Conservation (phyloP, 768 basidiomycete species). For the Agrocybe chaxingu region DNA sequence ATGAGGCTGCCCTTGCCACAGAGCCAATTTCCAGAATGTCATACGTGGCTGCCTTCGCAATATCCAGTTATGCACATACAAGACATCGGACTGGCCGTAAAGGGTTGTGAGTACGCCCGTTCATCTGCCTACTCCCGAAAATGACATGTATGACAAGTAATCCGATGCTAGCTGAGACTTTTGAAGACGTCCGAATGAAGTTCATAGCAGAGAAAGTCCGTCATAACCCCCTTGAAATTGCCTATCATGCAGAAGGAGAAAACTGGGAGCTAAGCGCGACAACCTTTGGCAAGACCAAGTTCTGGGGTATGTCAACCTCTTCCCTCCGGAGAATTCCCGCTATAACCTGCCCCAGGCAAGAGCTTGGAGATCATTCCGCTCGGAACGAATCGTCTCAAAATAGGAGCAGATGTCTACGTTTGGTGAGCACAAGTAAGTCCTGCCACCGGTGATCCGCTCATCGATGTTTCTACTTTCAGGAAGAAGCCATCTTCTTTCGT, state of each 20-base stretch:
- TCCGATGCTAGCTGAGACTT: slow-evolving; percentile 87
- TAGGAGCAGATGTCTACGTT: slow-evolving; percentile 64
- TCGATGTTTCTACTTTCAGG: slow-evolving; percentile 38
- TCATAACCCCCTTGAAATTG: slow-evolving; percentile 81
- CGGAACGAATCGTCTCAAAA: slow-evolving; percentile 64
- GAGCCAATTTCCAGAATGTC: slow-evolving; percentile 70
- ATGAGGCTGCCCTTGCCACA: slow-evolving; percentile 52
- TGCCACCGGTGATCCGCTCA: slow-evolving; percentile 1
- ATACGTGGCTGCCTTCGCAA: slow-evolving; percentile 80
- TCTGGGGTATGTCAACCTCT: slow-evolving; percentile 69
- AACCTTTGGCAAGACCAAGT: slow-evolving; percentile 82
- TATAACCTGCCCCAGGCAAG: slow-evolving; percentile 54
- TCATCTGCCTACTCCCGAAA: slow-evolving; percentile 5
- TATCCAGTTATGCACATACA: slow-evolving; percentile 82
- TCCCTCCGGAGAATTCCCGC: slow-evolving; percentile 6
- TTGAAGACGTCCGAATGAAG: slow-evolving; percentile 76
- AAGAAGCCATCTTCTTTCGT: slow-evolving; percentile 86
- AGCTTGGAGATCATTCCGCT: slow-evolving; percentile 84
- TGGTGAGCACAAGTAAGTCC: slow-evolving; percentile 47
- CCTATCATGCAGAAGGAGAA: slow-evolving; percentile 79
- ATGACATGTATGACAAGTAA: slow-evolving; percentile 47
- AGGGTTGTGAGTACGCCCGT: slow-evolving; percentile 66
- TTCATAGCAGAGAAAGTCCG: slow-evolving; percentile 87
- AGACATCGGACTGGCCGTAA: slow-evolving; percentile 79
- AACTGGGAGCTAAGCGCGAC: slow-evolving; percentile 76